phyloP scores from a whole-genome alignment of 225 moss, liverwort and hornwort genomes.

The Pseudisothecium myosuroides region DNA sequence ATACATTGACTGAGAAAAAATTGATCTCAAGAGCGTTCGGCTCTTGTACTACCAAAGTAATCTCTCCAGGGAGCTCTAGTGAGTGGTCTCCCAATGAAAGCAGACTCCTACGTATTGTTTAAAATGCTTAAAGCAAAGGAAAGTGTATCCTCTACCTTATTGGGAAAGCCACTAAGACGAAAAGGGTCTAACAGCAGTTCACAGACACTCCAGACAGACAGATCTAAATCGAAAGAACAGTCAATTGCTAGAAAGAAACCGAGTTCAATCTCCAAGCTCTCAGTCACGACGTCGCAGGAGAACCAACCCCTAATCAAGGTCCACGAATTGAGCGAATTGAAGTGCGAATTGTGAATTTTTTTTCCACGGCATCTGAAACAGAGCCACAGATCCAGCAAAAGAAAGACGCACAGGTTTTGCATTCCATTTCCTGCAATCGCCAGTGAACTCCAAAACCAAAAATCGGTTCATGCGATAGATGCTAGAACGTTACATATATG shows the following conservation, averaged over 20 bases:
- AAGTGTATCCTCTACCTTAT: neutral
- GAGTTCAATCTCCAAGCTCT: neutral
- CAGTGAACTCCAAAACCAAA: neutral
- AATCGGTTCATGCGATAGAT: neutral
- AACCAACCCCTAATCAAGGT: neutral
- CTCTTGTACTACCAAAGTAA: neutral
- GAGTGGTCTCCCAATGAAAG: neutral
- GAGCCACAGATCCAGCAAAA: neutral
- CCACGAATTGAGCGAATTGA: neutral
- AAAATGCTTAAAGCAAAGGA: neutral
- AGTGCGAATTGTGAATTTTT: neutral
- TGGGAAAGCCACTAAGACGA: neutral
- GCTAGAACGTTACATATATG: too few species aligned
- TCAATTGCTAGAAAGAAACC: neutral
- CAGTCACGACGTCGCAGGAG: neutral
- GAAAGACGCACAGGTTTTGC: neutral
- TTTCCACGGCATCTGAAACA: neutral
- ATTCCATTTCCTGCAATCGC: neutral
- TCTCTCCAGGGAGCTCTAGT: neutral
- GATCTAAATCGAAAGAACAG: neutral
- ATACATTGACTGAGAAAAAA: neutral
- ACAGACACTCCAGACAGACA: neutral
- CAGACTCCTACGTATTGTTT: neutral
- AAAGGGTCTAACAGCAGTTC: neutral
- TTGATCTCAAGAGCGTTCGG: neutral